Evolutionary conservation across 2,329 filamentous ascomycete species (phyloP).

Genomic region (Xylaria sp.): DNA sequence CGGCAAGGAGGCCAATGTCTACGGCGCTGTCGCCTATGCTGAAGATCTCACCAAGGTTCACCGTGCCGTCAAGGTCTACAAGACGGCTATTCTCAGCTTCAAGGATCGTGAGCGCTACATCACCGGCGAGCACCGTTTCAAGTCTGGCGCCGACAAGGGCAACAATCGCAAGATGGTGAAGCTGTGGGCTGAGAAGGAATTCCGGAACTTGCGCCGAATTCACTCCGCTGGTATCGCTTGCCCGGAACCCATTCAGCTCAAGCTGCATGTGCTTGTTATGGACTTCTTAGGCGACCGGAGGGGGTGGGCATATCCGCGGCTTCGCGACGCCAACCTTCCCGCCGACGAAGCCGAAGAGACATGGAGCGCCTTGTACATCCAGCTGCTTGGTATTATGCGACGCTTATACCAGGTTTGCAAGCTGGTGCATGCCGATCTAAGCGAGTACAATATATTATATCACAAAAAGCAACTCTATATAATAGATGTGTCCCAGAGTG

Average conservation of each 20-base stretch:
- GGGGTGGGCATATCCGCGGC: conserved; percentile 86
- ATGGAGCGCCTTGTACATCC: conserved; percentile 83
- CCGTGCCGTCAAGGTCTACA: conserved; percentile 97
- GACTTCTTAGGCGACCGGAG: conserved; percentile 87
- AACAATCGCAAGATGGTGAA: conserved; percentile 98
- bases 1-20: conserved; percentile 98
- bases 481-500: conserved; percentile 97
- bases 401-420: conserved; percentile 91
- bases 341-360: conserved; percentile 74
- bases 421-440: conserved; percentile 94
- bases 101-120: conserved; percentile 98
- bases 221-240: conserved; percentile 86
- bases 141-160: conserved; percentile 89
- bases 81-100: conserved; percentile 96
- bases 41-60: conserved; percentile 69
- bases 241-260: conserved; percentile 87
- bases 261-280: conserved; percentile 97
- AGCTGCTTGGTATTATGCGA: conserved; percentile 88
- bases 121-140: conserved; percentile 91
- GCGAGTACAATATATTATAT: conserved; percentile 98
- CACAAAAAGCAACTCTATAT: conserved; percentile 84
- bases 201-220: conserved; percentile 89
- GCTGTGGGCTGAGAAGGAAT: conserved; percentile 98
- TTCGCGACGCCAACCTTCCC: conserved; percentile 84
- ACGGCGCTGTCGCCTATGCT: conserved; percentile 79